Conservation (phyloP, 176 grass and related monocot genomes). For the Musa acuminata region DNA sequence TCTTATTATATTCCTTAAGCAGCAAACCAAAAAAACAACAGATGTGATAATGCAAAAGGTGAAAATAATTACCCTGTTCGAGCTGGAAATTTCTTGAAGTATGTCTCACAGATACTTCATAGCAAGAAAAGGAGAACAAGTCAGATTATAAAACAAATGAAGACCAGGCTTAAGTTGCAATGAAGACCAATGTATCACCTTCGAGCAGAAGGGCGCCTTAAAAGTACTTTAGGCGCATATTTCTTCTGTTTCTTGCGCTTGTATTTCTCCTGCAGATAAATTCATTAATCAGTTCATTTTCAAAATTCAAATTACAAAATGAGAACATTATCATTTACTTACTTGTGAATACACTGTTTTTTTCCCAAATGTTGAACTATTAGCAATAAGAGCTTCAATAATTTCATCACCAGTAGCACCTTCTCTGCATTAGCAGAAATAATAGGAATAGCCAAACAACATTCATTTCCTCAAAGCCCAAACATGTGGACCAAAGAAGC, state of each 20-base stretch:
- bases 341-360: slow-evolving; percentile 92
- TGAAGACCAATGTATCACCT: slow-evolving; percentile 34
- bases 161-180: not conserved
- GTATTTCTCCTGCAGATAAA: slow-evolving; percentile 70
- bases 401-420: slow-evolving; percentile 75
- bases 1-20: not conserved
- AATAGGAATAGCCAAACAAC: not conserved
- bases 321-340: slow-evolving; percentile 1
- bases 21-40: not conserved
- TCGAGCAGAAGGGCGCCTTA: slow-evolving; percentile 57
- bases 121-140: slow-evolving; percentile 3
- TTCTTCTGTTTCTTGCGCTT: slow-evolving; percentile 99
- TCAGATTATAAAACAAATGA: not conserved
- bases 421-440: slow-evolving; percentile 36
- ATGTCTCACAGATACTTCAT: slow-evolving; percentile 97
- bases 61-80: slow-evolving; percentile 61
- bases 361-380: slow-evolving; percentile 73
- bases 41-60: not conserved
- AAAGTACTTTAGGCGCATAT: slow-evolving; percentile 87
- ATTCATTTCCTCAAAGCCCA: not conserved
- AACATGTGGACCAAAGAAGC: not conserved
- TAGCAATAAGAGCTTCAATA: slow-evolving; percentile 85
- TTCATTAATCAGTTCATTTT: not conserved
- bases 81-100: slow-evolving; percentile 91
- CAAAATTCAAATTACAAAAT: not conserved